phyloP scores from a whole-genome alignment of 805 yeast species.

The Myxozyma kluyveri region DNA sequence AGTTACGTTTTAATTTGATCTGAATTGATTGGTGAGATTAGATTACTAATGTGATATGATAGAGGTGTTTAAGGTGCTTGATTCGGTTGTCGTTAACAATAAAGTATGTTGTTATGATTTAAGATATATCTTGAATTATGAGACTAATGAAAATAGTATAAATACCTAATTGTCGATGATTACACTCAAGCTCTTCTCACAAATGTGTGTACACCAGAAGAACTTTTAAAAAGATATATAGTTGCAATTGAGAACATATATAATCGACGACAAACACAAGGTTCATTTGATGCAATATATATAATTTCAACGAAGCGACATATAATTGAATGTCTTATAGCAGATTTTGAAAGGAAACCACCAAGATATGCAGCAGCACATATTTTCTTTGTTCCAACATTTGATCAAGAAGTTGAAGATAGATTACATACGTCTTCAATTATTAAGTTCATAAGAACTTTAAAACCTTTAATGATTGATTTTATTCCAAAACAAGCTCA shows the following conservation, averaged over 20 bases:
- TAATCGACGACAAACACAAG: slow-evolving; percentile 55
- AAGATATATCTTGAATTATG: not conserved
- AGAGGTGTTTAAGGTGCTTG: slow-evolving; percentile 22
- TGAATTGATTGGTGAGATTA: not conserved
- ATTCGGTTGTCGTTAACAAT: slow-evolving; percentile 18
- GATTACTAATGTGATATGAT: not conserved
- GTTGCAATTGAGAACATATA: slow-evolving; percentile 68
- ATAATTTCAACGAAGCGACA: slow-evolving; percentile 66
- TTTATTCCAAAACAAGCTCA: slow-evolving; percentile 67
- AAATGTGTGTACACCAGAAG: too few species aligned
- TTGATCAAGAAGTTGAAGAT: slow-evolving; percentile 20
- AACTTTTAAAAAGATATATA: too few species aligned
- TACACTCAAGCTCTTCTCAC: slow-evolving; percentile 50
- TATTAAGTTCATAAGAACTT: slow-evolving; percentile 36
- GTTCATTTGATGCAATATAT: slow-evolving; percentile 75
- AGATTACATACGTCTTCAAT: slow-evolving; percentile 33
- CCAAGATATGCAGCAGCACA: slow-evolving; percentile 74
- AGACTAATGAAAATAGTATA: slow-evolving; percentile 33
- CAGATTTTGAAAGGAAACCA: slow-evolving; percentile 66
- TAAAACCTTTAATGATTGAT: slow-evolving; percentile 46
- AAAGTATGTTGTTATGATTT: slow-evolving; percentile 7
- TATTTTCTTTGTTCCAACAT: slow-evolving; percentile 64
- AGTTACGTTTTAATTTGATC: too few species aligned
- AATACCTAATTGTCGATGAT: slow-evolving; percentile 57
- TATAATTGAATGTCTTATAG: slow-evolving; percentile 69